Base-by-base conservation (phyloP, 2,329 filamentous ascomycete species). In the Didymella keratinophila region DNA sequence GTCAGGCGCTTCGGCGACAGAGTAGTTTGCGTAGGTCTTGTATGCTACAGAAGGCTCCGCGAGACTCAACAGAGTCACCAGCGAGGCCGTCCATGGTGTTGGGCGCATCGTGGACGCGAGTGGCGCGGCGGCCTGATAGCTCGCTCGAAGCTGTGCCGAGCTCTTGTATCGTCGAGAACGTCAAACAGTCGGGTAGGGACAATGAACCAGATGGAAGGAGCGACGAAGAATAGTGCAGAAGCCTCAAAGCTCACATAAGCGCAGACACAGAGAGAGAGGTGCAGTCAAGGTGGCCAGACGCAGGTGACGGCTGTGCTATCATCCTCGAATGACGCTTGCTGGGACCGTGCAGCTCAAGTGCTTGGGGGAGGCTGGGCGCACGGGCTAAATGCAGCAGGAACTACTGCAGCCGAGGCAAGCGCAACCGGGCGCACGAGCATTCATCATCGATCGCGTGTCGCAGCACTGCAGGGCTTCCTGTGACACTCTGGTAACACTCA, bases 1-100 rank as follows among this genome's bases (percentile, higher is more conserved):
- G 9, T 70, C 63, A 34, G 74, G 71, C 32, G 69, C 55, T 34
- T 76, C 71, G 86, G 86, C 68, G 86, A 80, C 66, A 86, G 80
- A 78, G 84, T 86, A 70, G 56, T 78, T 76, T 48, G 70, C 58
- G 57, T 70, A 70, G 28, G 71, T 74, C 58, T 71, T 72, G 56
- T 73, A 64, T 28, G 75, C 71, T 54, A 56, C 47, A 45, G 63
- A 61, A 27, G 71, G 52, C 46, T 57, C 64, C 47, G 67, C 55
- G 32, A 73, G 55, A 36, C 58, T 62, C 56, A 74, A 52, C 46
- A 73, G 60, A 52, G 65, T 63, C 63, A 72, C 58, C 46, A 77
- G 63, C 60, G 71, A 69, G 45, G 66, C 53, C 52, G 68, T 68
- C 74, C 74, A 76, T 58, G 64, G 54, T 57, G 63, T 65, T 64